Conservation (phyloP, 768 basidiomycete species). For the Psilocybe cubensis region DNA sequence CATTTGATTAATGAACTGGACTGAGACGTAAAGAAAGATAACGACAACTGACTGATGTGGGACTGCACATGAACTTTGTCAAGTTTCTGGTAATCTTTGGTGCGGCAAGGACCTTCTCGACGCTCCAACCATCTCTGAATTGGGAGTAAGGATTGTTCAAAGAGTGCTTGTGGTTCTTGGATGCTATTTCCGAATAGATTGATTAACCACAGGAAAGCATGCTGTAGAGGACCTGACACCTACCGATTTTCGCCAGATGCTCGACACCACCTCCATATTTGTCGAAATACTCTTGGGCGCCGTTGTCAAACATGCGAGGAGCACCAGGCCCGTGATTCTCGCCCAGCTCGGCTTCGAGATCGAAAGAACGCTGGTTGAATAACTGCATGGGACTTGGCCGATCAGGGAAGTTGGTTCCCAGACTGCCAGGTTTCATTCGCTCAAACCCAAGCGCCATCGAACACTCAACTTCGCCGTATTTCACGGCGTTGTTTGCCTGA, state of each 20-base stretch:
- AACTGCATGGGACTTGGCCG: slow-evolving; percentile 51
- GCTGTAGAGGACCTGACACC: no score
- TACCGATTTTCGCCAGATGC: slow-evolving; percentile 80
- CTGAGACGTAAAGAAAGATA: not conserved
- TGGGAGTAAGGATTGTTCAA: slow-evolving; percentile 86
- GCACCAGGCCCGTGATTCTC: slow-evolving; percentile 71
- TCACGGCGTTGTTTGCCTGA: slow-evolving; percentile 72
- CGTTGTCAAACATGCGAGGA: slow-evolving; percentile 78
- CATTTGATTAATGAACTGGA: not conserved
- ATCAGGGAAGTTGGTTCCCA: slow-evolving; percentile 67
- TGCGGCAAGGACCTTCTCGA: slow-evolving; percentile 68
- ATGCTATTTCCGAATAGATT: slow-evolving; percentile 49
- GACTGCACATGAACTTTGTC: slow-evolving; percentile 88
- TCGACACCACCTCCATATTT: slow-evolving; percentile 71
- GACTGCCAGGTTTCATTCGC: slow-evolving; percentile 77
- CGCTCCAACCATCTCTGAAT: slow-evolving; percentile 78
- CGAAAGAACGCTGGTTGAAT: slow-evolving; percentile 44
- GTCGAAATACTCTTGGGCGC: slow-evolving; percentile 74
- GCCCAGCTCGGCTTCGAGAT: slow-evolving; percentile 58
- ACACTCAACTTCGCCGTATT: slow-evolving; percentile 71
- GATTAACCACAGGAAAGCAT: no score
- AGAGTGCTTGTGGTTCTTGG: slow-evolving; percentile 86
- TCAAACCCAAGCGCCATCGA: slow-evolving; percentile 87
- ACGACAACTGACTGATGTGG: slow-evolving; percentile 61
- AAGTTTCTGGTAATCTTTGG: slow-evolving; percentile 73